These are phyloP conservation scores for Phytophthora pisi DNA, from an alignment of 352 stramenopile species.

Conservation along the genomic window DNA sequence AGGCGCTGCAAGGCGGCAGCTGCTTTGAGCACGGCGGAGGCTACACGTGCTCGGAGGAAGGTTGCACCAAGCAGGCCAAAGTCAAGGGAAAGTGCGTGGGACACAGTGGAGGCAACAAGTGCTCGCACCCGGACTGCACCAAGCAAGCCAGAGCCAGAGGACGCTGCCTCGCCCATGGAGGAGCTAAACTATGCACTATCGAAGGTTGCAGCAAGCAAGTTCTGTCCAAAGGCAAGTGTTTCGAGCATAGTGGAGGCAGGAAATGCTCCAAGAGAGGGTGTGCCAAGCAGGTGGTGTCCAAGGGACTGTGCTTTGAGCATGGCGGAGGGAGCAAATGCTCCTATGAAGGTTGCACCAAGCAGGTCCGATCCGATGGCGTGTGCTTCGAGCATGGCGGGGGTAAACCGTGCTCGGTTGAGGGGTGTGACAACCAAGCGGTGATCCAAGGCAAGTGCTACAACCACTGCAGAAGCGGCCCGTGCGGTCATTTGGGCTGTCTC, in stretches of 20 bases:
- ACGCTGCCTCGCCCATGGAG: constrained; percentile 71
- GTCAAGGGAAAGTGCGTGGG: constrained; percentile 34
- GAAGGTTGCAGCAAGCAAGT: constrained; percentile 61
- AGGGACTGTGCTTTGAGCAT: constrained; percentile 60
- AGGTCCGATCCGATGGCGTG: constrained; percentile 27
- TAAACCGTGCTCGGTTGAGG: background rate
- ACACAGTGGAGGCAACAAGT: constrained; percentile 32
- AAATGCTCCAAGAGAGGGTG: constrained; percentile 63
- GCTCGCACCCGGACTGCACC: constrained; percentile 29
- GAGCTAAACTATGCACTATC: constrained; percentile 61
- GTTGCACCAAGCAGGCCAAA: constrained; percentile 39
- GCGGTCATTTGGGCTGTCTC: background rate
- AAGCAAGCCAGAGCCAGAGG: constrained; percentile 35
- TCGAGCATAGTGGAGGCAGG: constrained; percentile 67
- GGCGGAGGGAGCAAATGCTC: constrained; percentile 60
- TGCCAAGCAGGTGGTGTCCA: constrained; percentile 57
- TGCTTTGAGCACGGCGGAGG: constrained; percentile 44
- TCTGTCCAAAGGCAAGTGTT: constrained; percentile 58
- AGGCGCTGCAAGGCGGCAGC: constrained; percentile 12
- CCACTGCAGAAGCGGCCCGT: background rate
- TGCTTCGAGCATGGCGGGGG: background rate
- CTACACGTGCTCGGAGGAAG: constrained; percentile 30
- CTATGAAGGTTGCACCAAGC: constrained; percentile 55
- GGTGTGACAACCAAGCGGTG: background rate
- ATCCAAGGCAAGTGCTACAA: background rate